Evolutionary conservation across 2,329 filamentous ascomycete species (phyloP).

Genomic region (Phaeomoniella chlamydospora): DNA sequence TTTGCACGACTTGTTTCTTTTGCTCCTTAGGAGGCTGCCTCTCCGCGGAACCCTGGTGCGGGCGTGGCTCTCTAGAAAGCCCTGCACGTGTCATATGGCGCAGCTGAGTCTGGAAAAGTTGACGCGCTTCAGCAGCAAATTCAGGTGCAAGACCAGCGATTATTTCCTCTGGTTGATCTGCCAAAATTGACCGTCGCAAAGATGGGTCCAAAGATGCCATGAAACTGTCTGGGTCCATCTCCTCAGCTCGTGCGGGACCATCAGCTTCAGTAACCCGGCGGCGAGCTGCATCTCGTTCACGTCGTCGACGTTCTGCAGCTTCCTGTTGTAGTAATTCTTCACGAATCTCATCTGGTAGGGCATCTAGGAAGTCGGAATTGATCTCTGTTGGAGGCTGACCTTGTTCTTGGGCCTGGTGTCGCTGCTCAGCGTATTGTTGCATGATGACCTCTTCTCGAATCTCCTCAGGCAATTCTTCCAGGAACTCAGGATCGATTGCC

Average conservation of each 20-base stretch:
- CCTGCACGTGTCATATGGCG: slow-evolving; percentile 34
- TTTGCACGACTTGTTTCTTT: slow-evolving; percentile 75
- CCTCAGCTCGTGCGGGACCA: slow-evolving; percentile 44
- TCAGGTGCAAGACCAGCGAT: slow-evolving; percentile 73
- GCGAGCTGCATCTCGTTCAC: slow-evolving; percentile 68
- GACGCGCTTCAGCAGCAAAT: slow-evolving; percentile 72
- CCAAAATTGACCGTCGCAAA: slow-evolving; percentile 71
- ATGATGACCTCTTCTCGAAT: slow-evolving; percentile 92
- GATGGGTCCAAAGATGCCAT: slow-evolving; percentile 76
- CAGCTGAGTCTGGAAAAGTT: slow-evolving; percentile 44
- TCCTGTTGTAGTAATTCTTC: slow-evolving; percentile 86
- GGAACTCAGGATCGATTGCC: slow-evolving; percentile 86
- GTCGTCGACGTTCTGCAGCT: slow-evolving; percentile 71
- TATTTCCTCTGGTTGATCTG: slow-evolving; percentile 83
- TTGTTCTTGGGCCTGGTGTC: slow-evolving; percentile 65
- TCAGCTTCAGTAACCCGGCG: slow-evolving; percentile 44
- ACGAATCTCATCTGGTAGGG: slow-evolving; percentile 77
- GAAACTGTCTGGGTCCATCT: slow-evolving; percentile 90
- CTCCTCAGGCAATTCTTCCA: slow-evolving; percentile 94
- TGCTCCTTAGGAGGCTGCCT: slow-evolving; percentile 30
- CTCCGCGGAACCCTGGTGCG: slow-evolving; percentile 14
- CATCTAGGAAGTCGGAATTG: slow-evolving; percentile 86
- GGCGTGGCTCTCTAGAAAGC: slow-evolving; percentile 16
- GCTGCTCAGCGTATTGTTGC: slow-evolving; percentile 69
- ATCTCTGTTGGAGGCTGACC: slow-evolving; percentile 51